phyloP scores from a whole-genome alignment of 2,329 filamentous ascomycete species.

The Aspergillus pseudonomiae region DNA sequence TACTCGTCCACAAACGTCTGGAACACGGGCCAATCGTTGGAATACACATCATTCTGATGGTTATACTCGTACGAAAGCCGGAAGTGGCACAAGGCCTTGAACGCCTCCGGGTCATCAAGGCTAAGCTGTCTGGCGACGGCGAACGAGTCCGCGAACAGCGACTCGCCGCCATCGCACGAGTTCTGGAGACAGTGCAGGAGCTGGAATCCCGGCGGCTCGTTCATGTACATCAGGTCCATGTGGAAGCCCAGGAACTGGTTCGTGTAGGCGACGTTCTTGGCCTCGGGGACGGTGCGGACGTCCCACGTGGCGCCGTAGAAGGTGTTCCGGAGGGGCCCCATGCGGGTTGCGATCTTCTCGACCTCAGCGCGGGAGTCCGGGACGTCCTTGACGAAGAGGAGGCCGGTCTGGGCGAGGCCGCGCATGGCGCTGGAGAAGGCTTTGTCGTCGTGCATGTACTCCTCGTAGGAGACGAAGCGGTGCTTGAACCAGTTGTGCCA shows the following conservation, averaged over 20 bases:
- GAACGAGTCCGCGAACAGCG: constrained; percentile 80
- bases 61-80: constrained; percentile 68
- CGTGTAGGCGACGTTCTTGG: constrained; percentile 93
- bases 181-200: constrained; percentile 88
- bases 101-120: constrained; percentile 15
- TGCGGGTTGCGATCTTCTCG: constrained; percentile 67
- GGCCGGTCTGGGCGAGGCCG: constrained; percentile 66
- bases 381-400: constrained; percentile 76
- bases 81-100: constrained; percentile 44
- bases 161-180: constrained; percentile 76
- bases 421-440: constrained; percentile 64
- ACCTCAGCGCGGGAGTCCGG: constrained; percentile 70
- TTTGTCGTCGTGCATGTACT: constrained; percentile 66
- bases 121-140: constrained; percentile 53
- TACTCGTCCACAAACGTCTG: constrained; percentile 27
- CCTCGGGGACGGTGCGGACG: constrained; percentile 76
- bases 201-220: constrained; percentile 77
- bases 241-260: constrained; percentile 80
- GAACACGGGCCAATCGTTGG: constrained; percentile 60
- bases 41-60: constrained; percentile 66
- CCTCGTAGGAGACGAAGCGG: constrained; percentile 66
- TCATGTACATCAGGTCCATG: constrained; percentile 89
- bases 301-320: constrained; percentile 94
- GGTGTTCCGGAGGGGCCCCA: constrained; percentile 79
- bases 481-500: constrained; percentile 44